These are phyloP conservation scores for Leucoagaricus sp. DNA, from an alignment of 1,284 basidiomycete species.

Conservation along the genomic window DNA sequence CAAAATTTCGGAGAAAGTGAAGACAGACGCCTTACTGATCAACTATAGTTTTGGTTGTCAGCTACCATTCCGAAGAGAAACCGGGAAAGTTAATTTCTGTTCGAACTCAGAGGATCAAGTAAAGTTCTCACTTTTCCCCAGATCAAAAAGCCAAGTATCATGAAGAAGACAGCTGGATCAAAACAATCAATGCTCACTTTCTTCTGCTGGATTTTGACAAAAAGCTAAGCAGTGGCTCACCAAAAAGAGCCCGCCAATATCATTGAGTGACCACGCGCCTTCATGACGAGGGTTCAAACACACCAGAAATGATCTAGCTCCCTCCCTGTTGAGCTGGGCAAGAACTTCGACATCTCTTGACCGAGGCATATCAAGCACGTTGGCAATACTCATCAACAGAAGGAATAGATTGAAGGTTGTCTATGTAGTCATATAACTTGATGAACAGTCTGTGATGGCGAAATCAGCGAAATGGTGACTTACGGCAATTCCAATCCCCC, in stretches of 20 bases:
- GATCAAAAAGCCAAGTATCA: constrained; percentile 7
- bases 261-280: not conserved
- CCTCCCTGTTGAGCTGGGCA: constrained; percentile 2
- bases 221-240: not conserved
- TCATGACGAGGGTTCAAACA: no score
- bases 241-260: not conserved
- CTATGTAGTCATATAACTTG: no score
- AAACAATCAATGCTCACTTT: not conserved
- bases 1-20: no score
- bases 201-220: not conserved
- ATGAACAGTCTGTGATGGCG: no score
- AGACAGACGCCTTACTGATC: not conserved
- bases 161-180: not conserved
- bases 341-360: constrained; percentile 2
- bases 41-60: not conserved
- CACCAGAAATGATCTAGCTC: constrained; percentile 7
- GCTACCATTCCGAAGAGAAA: no score
- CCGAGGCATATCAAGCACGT: constrained; percentile 5
- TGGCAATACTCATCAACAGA: not conserved
- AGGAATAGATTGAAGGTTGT: constrained; percentile 10
- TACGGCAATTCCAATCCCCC: no score
- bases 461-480: no score
- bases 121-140: constrained; percentile 6
- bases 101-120: not conserved
- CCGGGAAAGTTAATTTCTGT: no score